Base-by-base conservation (phyloP, 2,329 filamentous ascomycete species). In the Cordyceps javanica region DNA sequence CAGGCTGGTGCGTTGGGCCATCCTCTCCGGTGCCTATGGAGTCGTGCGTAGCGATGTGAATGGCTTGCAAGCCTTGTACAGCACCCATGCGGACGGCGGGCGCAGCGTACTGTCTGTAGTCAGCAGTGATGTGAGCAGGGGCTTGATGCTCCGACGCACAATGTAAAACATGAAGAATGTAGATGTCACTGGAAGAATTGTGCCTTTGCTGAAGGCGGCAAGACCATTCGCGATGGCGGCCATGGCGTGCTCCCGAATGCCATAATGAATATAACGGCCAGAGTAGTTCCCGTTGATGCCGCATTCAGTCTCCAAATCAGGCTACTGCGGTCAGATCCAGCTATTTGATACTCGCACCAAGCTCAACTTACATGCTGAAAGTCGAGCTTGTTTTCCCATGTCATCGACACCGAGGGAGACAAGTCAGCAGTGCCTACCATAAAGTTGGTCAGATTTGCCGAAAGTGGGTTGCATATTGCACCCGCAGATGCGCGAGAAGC, bases 91-190 rank as follows among this genome's bases (percentile, higher is more conserved):
- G 79, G 2, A 85, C 75, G 7, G 76, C 82, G 0, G 81, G 77
- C 0, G 82, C 82, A 10, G 81, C 81, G 58, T 81, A 79, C 64
- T 69, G 46, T 10, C 16, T 10, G 16, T 21, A 38, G 48, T 64
- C 5, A 59, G 50, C 19, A 2, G 2, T 5, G 8, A n/a, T 1
- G 3, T 1, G 3, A n/a, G 2, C 2, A 3, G 14, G 7, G 32
- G 5, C 3, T 26, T 23, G 4, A 13, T 3, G 36, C 25, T 6
- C 7, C 2, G 2, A 60, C 64, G 60, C 46, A 67, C 66, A 21
- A 73, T 67, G 62, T 85, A 85, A 68, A 85, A 85, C 79, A 86
- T 85, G 72, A 85, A 84, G 70, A 85, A 86, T 5, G 75, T 77
- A 0, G 79, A 78, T 1, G 82, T 86, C 36, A 85, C 69, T 0